A percentile compares a stretch with the other conserved stretches of the same genome.
phyloP scores from a whole-genome alignment of 2,329 filamentous ascomycete species.

The Ophiostoma ips region DNA sequence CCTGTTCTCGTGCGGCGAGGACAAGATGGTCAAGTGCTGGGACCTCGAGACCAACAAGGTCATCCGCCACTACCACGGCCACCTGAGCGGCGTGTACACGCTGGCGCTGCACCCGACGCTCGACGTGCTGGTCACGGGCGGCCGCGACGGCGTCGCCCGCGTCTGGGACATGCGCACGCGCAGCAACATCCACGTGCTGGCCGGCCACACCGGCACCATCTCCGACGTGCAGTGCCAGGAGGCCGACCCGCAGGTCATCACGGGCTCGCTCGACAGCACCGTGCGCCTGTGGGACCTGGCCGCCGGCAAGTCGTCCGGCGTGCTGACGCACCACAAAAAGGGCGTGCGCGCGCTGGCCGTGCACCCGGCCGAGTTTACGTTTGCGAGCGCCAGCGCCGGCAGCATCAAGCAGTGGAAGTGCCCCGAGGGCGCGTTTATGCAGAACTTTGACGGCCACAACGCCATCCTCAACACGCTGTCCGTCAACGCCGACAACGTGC shows the following conservation, averaged over 20 bases:
- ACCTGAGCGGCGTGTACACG: constrained; percentile 90
- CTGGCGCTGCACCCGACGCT: constrained; percentile 86
- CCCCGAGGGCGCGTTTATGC: constrained; percentile 95
- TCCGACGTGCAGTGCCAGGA: constrained; percentile 86
- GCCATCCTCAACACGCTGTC: constrained; percentile 89
- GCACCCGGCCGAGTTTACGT: constrained; percentile 91
- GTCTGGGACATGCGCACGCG: constrained; percentile 98
- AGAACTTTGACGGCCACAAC: constrained; percentile 95
- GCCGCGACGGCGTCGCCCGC: constrained; percentile 81
- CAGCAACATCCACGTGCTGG: constrained; percentile 86
- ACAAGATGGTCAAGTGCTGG: constrained; percentile 99
- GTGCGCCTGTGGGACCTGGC: constrained; percentile 91
- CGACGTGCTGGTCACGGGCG: constrained; percentile 88
- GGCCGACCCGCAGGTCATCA: constrained; percentile 90
- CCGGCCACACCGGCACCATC: constrained; percentile 83
- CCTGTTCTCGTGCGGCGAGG: constrained; percentile 92
- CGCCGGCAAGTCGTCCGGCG: constrained; percentile 89
- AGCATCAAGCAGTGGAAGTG: constrained; percentile 99
- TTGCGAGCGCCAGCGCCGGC: constrained; percentile 79
- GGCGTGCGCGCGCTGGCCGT: constrained; percentile 72
- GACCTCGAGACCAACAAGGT: constrained; percentile 99
- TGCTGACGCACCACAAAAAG: constrained; percentile 97
- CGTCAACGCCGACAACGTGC: constrained; percentile 86
- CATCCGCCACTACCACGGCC: constrained; percentile 93
- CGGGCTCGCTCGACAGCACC: constrained; percentile 80